Conservation (phyloP, 176 grass and related monocot genomes). For the Carex parvula region DNA sequence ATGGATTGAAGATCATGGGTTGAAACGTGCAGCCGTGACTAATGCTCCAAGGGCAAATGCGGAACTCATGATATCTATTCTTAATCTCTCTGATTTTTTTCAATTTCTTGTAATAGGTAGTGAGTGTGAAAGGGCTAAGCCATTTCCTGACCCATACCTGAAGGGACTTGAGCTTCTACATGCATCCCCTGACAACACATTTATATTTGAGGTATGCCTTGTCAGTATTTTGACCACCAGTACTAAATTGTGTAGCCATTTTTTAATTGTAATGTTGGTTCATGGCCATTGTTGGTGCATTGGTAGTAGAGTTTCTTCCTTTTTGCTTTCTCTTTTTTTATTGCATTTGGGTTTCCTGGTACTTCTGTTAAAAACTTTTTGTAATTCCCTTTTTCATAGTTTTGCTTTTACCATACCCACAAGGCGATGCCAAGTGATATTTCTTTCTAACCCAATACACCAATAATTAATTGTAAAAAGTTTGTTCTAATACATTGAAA, state of each 20-base stretch:
- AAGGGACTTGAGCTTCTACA: conserved; percentile 57
- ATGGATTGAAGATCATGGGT: conserved; percentile 42
- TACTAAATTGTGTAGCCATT: background rate
- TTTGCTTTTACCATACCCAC: background rate
- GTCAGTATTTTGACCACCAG: background rate
- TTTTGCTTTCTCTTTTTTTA: background rate
- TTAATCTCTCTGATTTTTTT: conserved; percentile 65
- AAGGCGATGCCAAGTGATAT: background rate
- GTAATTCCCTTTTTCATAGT: background rate
- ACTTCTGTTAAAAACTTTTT: background rate
- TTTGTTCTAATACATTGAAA: background rate
- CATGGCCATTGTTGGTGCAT: background rate
- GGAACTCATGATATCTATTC: conserved; percentile 56
- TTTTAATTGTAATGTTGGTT: background rate
- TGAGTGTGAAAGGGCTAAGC: conserved; percentile 73
- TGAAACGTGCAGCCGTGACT: conserved; percentile 69
- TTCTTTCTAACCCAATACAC: background rate
- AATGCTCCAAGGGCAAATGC: conserved; percentile 69
- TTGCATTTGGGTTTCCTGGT: background rate
- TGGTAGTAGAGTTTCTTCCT: background rate
- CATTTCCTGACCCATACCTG: conserved; percentile 66
- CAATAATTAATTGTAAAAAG: background rate
- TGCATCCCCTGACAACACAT: conserved; percentile 52
- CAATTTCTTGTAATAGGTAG: conserved; percentile 51
- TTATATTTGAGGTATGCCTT: conserved; percentile 71